phyloP scores from a whole-genome alignment of 1,284 basidiomycete genomes.

The Microbotryum silenes-acaulis region DNA sequence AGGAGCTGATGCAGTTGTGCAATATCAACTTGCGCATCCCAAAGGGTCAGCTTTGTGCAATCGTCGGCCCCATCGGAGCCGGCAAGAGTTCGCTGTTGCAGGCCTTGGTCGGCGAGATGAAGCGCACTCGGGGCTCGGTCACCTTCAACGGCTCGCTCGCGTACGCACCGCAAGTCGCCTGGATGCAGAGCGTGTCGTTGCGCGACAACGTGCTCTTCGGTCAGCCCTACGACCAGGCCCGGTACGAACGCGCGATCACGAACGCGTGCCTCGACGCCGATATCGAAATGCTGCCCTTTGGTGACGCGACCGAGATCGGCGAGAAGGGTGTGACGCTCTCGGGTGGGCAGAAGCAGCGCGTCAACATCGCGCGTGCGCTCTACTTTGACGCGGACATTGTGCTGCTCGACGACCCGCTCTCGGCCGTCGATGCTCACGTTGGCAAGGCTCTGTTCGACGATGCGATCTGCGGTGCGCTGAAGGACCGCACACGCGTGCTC shows the following conservation, averaged over 20 bases:
- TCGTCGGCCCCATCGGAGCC: constrained; percentile 57
- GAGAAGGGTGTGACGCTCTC: constrained; percentile 53
- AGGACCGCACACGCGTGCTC: constrained; percentile 69
- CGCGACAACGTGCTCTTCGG: constrained; percentile 71
- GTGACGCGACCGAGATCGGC: constrained; percentile 56
- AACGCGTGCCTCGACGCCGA: constrained; percentile 62
- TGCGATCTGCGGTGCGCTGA: constrained; percentile 61
- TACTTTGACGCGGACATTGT: constrained; percentile 49
- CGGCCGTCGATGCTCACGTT: constrained; percentile 56
- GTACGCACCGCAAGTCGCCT: constrained; percentile 53
- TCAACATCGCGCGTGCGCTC: constrained; percentile 69
- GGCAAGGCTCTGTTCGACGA: constrained; percentile 79
- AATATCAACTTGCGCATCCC: constrained; percentile 52
- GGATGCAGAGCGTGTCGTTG: constrained; percentile 78
- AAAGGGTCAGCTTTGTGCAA: constrained; percentile 54
- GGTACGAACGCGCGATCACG: constrained; percentile 68
- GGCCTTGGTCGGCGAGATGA: constrained; percentile 69
- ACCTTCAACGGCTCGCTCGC: constrained; percentile 32
- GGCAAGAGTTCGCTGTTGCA: constrained; percentile 60
- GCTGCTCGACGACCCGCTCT: constrained; percentile 49
- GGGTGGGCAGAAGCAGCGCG: constrained; percentile 64
- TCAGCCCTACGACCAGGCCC: constrained; percentile 64
- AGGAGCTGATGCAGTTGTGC: constrained; percentile 48
- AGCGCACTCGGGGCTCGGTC: constrained; percentile 50
- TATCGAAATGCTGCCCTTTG: constrained; percentile 59